Evolutionary conservation across 106 monocot genomes (phyloP).

Genomic region (Dioscorea dumetorum): DNA sequence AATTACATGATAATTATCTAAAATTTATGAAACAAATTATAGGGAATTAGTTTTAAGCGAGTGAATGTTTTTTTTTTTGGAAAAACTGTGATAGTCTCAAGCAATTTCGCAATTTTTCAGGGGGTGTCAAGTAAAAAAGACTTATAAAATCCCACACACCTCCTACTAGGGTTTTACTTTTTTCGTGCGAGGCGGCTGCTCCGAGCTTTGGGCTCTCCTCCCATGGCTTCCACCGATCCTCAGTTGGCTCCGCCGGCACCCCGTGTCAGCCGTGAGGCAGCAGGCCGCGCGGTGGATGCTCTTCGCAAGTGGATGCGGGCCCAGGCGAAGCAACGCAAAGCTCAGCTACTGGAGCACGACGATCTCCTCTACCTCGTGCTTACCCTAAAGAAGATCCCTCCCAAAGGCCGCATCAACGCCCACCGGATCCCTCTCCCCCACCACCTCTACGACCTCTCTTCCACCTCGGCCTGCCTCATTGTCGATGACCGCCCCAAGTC

Average conservation of each 20-base stretch:
- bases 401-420: slow-evolving; percentile 23
- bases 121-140: too few species aligned
- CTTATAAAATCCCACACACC: too few species aligned
- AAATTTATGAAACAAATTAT: too few species aligned
- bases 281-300: slow-evolving; percentile 11
- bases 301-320: slow-evolving; percentile 25
- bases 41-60: too few species aligned
- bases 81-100: too few species aligned
- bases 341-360: slow-evolving; percentile 33
- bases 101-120: too few species aligned
- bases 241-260: background rate
- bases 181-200: too few species aligned
- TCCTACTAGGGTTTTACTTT: too few species aligned
- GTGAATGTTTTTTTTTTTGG: too few species aligned
- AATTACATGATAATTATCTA: too few species aligned
- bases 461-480: slow-evolving; percentile 33
- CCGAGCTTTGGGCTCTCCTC: background rate
- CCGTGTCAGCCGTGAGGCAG: slow-evolving; percentile 11
- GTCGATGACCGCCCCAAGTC: slow-evolving; percentile 26
- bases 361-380: slow-evolving; percentile 31
- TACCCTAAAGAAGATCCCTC: slow-evolving; percentile 33
- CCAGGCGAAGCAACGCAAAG: slow-evolving; percentile 7
- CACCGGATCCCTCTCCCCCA: slow-evolving; percentile 46
- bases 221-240: background rate
- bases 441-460: slow-evolving; percentile 18